Evolutionary conservation across 352 stramenopile genomes (phyloP), one percentile per base, ranked within the genome.

Genomic region (Phytophthora cactorum): DNA sequence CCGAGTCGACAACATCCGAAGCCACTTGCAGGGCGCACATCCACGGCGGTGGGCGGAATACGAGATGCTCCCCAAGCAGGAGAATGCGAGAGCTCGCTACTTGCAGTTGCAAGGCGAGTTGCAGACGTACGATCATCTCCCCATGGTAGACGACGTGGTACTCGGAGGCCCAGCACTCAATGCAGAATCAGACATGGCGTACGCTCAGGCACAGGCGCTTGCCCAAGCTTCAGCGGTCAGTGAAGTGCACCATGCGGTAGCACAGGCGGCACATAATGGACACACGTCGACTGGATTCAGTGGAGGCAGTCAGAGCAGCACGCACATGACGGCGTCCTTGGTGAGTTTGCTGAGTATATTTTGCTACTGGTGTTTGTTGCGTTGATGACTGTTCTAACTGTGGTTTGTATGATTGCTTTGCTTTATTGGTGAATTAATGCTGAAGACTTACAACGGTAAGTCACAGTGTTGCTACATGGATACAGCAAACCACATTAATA

Each of bases 1-100:
- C 63, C 84, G 87, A 11, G 81, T 95, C 11, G 87, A 95, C 74
- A 95, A 95, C 59, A 93, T 95, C 66, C 87, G 87, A 46, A 95
- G 85, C 70, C 87, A 95, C 52, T 51, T 95, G 66, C 82, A 88
- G n/a, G 81, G 82, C 22, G 84, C 87, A 14, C 85, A 93, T 51
- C 87, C 85, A 28, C 77, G 82, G 2, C 85, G 85, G 12, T 95
- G 87, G 87, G 72, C 78, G 8, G 85, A 93, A 57, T 95, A 89
- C 55, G 84, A 95, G 52, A 65, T 89, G 68, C 80, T 95, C 8
- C 85, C 87, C 5, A 95, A 95, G 74, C 83, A 92, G 55, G 84
- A 89, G 8, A 68, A 69, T 4, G 61, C 89, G 27, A 75, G 85
- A 31, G 62, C 79, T 43, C 68, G 82, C 5, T 93, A 79, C 65